Percentiles rank a stretch among this genome's conserved stretches.
Conservation (phyloP, 2,329 filamentous ascomycete genomes). For the Hymenoscyphus fraxineus region DNA sequence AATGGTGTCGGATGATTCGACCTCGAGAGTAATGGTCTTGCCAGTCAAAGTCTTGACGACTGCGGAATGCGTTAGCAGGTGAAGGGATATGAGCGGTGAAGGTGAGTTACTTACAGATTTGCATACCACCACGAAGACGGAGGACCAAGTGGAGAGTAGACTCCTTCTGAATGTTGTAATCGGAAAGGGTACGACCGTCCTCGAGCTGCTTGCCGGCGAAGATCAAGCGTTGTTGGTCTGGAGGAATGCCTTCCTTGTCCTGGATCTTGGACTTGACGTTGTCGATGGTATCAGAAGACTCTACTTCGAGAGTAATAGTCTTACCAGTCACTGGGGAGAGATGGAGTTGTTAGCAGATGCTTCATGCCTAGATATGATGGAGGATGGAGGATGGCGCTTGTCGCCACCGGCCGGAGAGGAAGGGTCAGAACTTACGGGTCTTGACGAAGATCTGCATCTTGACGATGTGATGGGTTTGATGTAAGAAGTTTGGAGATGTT, state of each 20-base stretch:
- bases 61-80: constrained; percentile 43
- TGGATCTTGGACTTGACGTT: constrained; percentile 98
- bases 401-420: constrained; percentile 17
- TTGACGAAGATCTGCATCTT: constrained; percentile 98
- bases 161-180: constrained; percentile 97
- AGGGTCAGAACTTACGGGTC: constrained; percentile 65
- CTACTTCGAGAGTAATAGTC: constrained; percentile 99
- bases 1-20: constrained; percentile 98
- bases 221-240: constrained; percentile 92
- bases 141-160: constrained; percentile 81
- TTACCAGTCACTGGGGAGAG: constrained; percentile 71
- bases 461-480: constrained; percentile 16
- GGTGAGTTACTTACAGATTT: constrained; percentile 53
- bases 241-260: constrained; percentile 95
- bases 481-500: background rate
- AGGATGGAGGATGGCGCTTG: constrained; percentile 44
- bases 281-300: constrained; percentile 99
- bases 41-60: constrained; percentile 82
- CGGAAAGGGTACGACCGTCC: constrained; percentile 82
- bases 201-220: constrained; percentile 96
- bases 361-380: constrained; percentile 58
- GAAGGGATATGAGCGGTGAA: constrained; percentile 51
- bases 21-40: constrained; percentile 99
- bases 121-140: constrained; percentile 85
- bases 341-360: constrained; percentile 54